Evolutionary conservation across 164 flowering plant species (phyloP).

Genomic region (Magnolia sinica): DNA sequence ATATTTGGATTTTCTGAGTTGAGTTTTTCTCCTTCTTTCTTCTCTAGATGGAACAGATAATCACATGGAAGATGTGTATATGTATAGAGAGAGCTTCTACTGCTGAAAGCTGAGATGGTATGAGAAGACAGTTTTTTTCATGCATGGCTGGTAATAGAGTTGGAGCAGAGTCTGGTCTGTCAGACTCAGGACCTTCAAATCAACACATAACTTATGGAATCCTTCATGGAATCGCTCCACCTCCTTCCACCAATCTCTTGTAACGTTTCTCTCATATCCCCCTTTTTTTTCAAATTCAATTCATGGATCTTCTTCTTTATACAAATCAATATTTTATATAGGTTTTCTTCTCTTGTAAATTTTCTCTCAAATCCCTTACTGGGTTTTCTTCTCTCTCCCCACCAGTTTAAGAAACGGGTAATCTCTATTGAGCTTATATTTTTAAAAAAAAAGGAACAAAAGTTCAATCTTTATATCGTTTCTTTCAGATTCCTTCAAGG

Average conservation of each 20-base stretch:
- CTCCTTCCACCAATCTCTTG: conserved; percentile 56
- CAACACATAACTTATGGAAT: conserved; percentile 51
- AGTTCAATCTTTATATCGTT: background rate
- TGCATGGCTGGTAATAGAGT: conserved; percentile 84
- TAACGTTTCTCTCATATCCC: conserved; percentile 18
- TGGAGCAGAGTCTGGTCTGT: conserved; percentile 61
- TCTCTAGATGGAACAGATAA: background rate
- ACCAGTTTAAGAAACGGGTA: too few relatives aligned
- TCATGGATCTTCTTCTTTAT: background rate
- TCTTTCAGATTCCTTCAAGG: background rate
- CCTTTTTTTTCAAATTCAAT: background rate
- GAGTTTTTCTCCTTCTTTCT: conserved; percentile 10
- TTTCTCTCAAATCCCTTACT: background rate
- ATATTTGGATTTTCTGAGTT: background rate
- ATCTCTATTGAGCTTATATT: too few relatives aligned
- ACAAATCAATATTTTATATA: background rate
- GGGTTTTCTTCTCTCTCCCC: background rate
- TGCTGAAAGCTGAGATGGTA: conserved; percentile 20
- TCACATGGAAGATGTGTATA: conserved; percentile 3
- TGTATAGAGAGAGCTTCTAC: background rate
- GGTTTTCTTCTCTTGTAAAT: background rate
- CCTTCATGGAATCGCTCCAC: conserved; percentile 47
- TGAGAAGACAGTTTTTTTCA: conserved; percentile 48
- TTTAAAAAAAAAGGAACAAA: too few relatives aligned
- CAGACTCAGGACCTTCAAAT: conserved; percentile 63